Evolutionary conservation across 306 rosid species (phyloP).

Genomic region (Castanopsis chinensis): DNA sequence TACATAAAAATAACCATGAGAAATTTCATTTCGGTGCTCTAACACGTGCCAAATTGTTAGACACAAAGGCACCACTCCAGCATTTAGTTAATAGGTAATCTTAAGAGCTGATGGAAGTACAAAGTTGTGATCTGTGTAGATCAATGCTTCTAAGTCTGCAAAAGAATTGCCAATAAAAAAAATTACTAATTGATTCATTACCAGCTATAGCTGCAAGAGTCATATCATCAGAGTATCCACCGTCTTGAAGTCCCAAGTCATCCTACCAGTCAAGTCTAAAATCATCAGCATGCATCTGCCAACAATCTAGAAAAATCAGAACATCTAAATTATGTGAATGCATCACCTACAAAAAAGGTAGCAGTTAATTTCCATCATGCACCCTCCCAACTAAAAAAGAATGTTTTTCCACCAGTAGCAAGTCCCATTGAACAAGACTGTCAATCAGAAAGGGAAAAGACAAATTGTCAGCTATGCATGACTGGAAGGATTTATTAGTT

Average conservation of each 20-base stretch:
- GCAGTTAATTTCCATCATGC: conserved; percentile 94
- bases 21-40: no score
- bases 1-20: no score
- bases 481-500: background rate
- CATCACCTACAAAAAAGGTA: conserved; percentile 2
- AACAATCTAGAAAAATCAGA: no score
- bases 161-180: background rate
- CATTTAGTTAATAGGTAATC: background rate
- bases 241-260: conserved; percentile 79
- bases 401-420: conserved; percentile 98
- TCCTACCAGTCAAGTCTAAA: conserved; percentile 75
- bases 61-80: background rate
- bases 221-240: no score
- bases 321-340: conserved; percentile 2
- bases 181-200: conserved; percentile 23
- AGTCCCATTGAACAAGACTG: conserved; percentile 99
- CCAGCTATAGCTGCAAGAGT: conserved; percentile 97
- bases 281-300: conserved; percentile 96
- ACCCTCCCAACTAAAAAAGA: conserved; percentile 99
- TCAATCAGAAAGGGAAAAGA: conserved; percentile 9
- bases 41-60: background rate
- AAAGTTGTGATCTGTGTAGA: background rate
- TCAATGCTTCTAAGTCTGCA: background rate
- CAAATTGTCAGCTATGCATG: conserved; percentile 3
- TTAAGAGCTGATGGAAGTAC: background rate